A percentile compares a stretch with the other conserved stretches of the same genome.
Conservation (phyloP, 495 filamentous ascomycete genomes). For the Penicillium odoratum region DNA sequence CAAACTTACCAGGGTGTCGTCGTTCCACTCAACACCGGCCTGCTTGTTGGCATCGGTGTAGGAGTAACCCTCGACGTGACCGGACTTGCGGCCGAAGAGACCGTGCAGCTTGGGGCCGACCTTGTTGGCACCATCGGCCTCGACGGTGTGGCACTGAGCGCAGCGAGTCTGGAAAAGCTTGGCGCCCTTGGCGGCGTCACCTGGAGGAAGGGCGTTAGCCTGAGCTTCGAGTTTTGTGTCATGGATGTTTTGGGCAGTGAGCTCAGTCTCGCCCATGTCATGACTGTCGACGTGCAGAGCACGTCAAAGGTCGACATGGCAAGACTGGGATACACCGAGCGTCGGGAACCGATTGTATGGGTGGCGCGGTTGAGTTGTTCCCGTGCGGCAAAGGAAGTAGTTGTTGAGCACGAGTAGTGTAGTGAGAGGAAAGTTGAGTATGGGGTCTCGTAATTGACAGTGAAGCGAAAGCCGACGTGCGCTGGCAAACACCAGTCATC, state of each 20-base stretch:
- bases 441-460: not conserved
- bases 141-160: conserved; percentile 96
- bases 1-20: conserved; percentile 75
- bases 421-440: not conserved
- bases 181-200: conserved; percentile 94
- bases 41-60: conserved; percentile 99
- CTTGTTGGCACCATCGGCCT: conserved; percentile 88
- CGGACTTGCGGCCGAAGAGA: conserved; percentile 95
- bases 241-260: not conserved
- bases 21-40: conserved; percentile 86
- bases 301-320: conserved; percentile 36
- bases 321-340: not conserved
- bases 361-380: conserved; percentile 2
- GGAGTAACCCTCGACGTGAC: conserved; percentile 84
- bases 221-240: conserved; percentile 2
- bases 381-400: no score
- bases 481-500: not conserved
- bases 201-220: conserved; percentile 51
- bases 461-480: not conserved
- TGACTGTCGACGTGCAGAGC: conserved; percentile 24
- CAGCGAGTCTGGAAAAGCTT: conserved; percentile 99
- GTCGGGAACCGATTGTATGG: not conserved
- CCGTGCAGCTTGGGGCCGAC: conserved; percentile 96
- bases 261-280: conserved; percentile 31
- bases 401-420: not conserved